Evolutionary conservation across 2,329 filamentous ascomycete species (phyloP), one percentile per base, ranked within the genome.

Genomic region (Blumeriella jaapii): DNA sequence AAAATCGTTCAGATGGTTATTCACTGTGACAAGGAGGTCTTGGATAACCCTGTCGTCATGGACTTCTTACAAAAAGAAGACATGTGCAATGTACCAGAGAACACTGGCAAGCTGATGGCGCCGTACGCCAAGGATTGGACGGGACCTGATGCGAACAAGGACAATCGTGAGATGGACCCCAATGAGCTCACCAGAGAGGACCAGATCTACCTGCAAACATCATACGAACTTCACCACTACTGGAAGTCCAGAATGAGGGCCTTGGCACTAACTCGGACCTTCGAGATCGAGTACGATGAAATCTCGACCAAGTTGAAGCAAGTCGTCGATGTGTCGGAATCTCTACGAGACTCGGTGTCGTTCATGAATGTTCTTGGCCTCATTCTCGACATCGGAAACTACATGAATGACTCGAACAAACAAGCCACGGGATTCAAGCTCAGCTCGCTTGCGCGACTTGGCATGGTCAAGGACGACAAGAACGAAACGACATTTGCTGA

Each of bases 381-480:
- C 43, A 98, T 98, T 59, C 67, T 98, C 51, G 89, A 95, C 59
- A 94, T 98, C 54, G 91, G 91, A 59, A 98, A 98, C 61, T 98
- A 94, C 69, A 98, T 98, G 91, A 98, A 98, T 66, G 91, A 96
- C 56, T 81, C 87, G 36, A 96, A 95, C 63, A 98, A 98, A 64
- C 91, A 96, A 62, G 91, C 91, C 3, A 83, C 81, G 39, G 91
- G 91, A 44, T 98, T 98, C 78, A 98, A 98, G 65, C 74, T 98
- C 10, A 91, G 86, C 55, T 95, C 91, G 5, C 76, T 98, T 31
- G 83, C 84, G 17, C 78, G 91, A 36, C 67, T 98, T 36, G 87
- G 82, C 42, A 96, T 98, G 87, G 84, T 96, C 55, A 98, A 98
- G 64, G 91, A 98, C 56, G 86, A 94, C 65, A 95, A 95, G 70